Evolutionary conservation across 768 basidiomycete species (phyloP).

Genomic region (Russula foetens): DNA sequence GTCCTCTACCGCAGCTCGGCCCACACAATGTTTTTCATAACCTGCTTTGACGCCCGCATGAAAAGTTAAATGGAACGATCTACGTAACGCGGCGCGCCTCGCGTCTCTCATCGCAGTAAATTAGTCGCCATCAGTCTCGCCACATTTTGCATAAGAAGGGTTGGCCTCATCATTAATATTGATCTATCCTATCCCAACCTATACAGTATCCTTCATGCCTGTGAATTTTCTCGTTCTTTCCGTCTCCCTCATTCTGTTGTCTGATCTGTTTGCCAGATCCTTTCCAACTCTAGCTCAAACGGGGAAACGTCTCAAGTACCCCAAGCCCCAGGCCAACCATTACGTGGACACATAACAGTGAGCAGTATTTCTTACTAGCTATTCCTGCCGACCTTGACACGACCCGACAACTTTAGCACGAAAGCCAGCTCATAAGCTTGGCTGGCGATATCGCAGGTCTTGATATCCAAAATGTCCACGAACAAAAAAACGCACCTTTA

Average conservation of each 20-base stretch:
- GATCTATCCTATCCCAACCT: not conserved
- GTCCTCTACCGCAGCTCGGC: not conserved
- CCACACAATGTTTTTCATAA: not conserved
- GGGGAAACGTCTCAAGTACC: not conserved
- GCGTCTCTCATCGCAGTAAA: not conserved
- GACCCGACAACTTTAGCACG: not conserved
- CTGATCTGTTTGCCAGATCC: not conserved
- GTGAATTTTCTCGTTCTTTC: not conserved
- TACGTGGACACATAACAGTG: not conserved
- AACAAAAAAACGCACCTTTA: conserved; percentile 25
- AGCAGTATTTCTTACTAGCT: not conserved
- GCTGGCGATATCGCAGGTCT: not conserved
- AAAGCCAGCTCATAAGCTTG: conserved; percentile 7
- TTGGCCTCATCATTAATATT: too few relatives aligned
- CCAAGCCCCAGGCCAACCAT: not conserved
- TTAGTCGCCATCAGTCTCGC: not conserved
- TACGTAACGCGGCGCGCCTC: conserved; percentile 1
- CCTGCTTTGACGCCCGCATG: not conserved
- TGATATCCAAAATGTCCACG: conserved; percentile 18
- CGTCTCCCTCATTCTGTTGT: not conserved
- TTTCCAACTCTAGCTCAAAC: not conserved
- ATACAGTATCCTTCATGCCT: not conserved
- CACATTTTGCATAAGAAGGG: not conserved
- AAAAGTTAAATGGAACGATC: not conserved
- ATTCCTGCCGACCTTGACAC: not conserved